Evolutionary conservation across 169 alveolate species (phyloP).

Genomic region (Cryptosporidium ubiquitum): DNA sequence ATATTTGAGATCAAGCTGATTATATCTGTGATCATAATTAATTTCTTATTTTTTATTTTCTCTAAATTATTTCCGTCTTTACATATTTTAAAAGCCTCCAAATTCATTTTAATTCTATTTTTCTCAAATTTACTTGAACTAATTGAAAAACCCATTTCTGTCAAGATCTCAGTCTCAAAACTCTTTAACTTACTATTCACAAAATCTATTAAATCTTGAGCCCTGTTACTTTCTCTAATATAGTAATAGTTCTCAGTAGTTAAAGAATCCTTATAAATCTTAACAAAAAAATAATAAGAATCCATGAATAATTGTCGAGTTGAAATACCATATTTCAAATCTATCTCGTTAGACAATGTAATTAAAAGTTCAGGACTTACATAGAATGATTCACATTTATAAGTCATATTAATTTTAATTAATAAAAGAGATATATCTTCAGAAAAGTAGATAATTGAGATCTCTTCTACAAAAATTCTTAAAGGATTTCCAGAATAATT

Average conservation of each 20-base stretch:
- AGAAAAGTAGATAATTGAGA: slow-evolving; percentile 18
- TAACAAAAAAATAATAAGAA: background rate
- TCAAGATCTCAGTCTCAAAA: background rate
- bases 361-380: background rate
- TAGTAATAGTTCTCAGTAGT: background rate
- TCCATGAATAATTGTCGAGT: background rate
- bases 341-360: background rate
- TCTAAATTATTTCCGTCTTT: background rate
- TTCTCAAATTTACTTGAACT: background rate
- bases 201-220: background rate
- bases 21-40: background rate
- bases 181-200: background rate
- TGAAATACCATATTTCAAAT: background rate
- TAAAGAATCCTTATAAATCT: background rate
- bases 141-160: background rate
- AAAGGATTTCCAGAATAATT: background rate
- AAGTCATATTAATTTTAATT: background rate
- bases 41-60: background rate
- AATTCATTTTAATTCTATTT: background rate
- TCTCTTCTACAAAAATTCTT: slow-evolving; percentile 1
- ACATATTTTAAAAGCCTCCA: background rate
- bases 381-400: background rate
- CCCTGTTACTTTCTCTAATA: background rate
- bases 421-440: background rate
- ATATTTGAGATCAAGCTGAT: slow-evolving; percentile 1